Conservation (phyloP, 2,329 filamentous ascomycete species). For the Cercospora sp. region DNA sequence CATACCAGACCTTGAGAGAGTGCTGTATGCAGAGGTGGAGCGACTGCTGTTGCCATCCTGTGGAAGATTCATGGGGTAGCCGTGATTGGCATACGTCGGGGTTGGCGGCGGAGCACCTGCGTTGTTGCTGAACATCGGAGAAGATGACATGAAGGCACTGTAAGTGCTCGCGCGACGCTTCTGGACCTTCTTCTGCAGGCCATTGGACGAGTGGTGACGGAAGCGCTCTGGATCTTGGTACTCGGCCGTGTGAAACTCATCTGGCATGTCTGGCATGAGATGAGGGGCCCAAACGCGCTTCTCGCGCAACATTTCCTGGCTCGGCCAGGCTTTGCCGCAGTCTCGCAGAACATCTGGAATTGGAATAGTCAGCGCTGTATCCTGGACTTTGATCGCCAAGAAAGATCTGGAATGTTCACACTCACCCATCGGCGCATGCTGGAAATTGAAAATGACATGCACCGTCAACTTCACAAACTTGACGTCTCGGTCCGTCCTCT, state of each 20-base stretch:
- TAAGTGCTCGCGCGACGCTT: not conserved
- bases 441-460: constrained; percentile 76
- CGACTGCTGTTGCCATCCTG: constrained; percentile 21
- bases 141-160: constrained; percentile 10
- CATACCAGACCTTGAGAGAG: constrained; percentile 19
- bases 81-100: constrained; percentile 15
- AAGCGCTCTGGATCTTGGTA: constrained; percentile 2
- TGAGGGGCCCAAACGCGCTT: constrained; percentile 5
- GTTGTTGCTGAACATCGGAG: constrained; percentile 10
- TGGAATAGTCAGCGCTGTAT: not conserved
- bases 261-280: not conserved
- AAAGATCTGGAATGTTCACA: constrained; percentile 13
- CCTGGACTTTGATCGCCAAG: no score
- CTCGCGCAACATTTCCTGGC: constrained; percentile 45
- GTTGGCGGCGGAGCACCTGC: constrained; percentile 28
- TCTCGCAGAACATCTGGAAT: constrained; percentile 68
- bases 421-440: constrained; percentile 76
- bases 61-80: not conserved
- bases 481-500: not conserved
- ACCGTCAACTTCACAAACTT: constrained; percentile 68
- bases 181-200: not conserved
- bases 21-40: constrained; percentile 30
- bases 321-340: constrained; percentile 78
- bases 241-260: not conserved
- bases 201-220: not conserved